Conservation (phyloP, 345 rosid genomes). For the Erysimum cheiranthoides region DNA sequence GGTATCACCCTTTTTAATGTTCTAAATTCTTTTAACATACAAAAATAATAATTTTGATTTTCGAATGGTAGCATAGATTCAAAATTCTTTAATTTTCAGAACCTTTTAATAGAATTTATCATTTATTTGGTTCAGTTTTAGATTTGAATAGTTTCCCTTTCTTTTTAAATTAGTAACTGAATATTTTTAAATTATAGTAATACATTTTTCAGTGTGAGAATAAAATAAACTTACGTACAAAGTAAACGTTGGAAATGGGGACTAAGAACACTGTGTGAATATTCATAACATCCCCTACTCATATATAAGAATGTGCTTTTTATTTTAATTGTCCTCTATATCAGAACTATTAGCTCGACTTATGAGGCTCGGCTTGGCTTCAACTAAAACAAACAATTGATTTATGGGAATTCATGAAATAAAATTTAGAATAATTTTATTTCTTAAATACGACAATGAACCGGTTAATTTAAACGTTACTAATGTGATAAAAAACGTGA, state of each 20-base stretch:
- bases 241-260: constrained; percentile 30
- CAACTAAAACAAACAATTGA: background rate
- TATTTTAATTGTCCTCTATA: background rate
- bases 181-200: background rate
- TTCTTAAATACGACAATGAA: constrained; percentile 19
- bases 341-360: constrained; percentile 23
- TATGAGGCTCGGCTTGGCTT: constrained; percentile 33
- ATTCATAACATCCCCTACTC: constrained; percentile 32
- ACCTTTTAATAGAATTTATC: background rate
- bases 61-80: background rate
- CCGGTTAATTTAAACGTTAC: constrained; percentile 38
- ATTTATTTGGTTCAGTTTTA: background rate
- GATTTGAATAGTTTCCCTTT: background rate
- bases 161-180: background rate
- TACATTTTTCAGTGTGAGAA: background rate
- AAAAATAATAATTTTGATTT: background rate
- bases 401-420: constrained; percentile 7
- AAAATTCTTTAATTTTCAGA: background rate
- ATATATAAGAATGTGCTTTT: constrained; percentile 14
- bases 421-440: constrained; percentile 1
- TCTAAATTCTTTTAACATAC: background rate
- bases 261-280: constrained; percentile 32
- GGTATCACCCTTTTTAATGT: constrained; percentile 6
- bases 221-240: constrained; percentile 6
- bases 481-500: constrained; percentile 45